Base-by-base conservation (phyloP, 2,329 filamentous ascomycete genomes). In the Nemania sp. region DNA sequence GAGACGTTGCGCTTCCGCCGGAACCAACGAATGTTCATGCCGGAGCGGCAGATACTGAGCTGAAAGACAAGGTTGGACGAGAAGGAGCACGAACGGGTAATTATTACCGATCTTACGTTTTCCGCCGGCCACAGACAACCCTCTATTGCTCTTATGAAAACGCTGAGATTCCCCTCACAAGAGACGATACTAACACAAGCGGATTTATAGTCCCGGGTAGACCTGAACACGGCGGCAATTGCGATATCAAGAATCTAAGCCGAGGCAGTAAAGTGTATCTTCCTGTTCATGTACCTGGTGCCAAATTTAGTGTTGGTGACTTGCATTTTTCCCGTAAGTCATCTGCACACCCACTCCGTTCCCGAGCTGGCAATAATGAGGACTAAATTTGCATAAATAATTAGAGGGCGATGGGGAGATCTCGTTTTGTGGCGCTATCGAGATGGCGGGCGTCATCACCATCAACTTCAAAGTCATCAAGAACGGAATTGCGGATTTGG, bases 391-490 rank as follows among this genome's bases (percentile, higher is more conserved):
- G 40, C 52, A 59, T 30, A 34, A 22, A 28, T n/a, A n/a, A n/a
- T 45, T 56, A 80, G 79, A 95, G 72, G 91, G 91, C 7, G 91
- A 96, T 67, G 91, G 91, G 6, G 91, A 96, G 69, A 95, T 96
- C 55, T 90, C 86, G 2, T 97, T 91, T 68, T 91, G 88, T 60
- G 88, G 88, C 17, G 92, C 91, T 5, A 97, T 96, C 64, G 92
- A 97, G 71, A 97, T 97, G 89, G 90, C 91, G 0, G 91, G 91
- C 4, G 77, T 90, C 37, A 96, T 96, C 63, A 96, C 91, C 2
- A 82, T 96, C 72, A 96, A 94, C 66, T 92, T 96, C 77, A 86
- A 83, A 44, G 88, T 96, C 14, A 86, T 96, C 77, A 95, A 94
- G 70, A 80, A 84, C 60, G 92, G 91, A 17, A 80, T 95, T 67